These are phyloP conservation scores for Castanopsis chinensis DNA, from an alignment of 306 rosid species.

Conservation along the genomic window DNA sequence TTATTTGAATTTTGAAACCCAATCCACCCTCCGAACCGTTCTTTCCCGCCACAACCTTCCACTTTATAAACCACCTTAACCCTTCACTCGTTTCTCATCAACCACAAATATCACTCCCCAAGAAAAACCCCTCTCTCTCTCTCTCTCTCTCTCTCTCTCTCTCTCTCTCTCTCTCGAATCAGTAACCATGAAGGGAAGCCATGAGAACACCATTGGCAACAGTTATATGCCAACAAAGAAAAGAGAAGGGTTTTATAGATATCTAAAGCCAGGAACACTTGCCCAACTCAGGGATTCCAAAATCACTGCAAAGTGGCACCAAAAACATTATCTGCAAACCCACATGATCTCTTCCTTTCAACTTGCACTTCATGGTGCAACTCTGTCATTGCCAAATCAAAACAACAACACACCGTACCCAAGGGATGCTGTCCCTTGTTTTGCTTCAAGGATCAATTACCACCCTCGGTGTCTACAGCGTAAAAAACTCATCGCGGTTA, in stretches of 20 bases:
- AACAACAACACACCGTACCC: neutral
- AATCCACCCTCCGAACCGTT: neutral
- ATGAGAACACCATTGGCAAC: neutral
- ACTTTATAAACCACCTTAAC: neutral
- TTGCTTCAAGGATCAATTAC: neutral
- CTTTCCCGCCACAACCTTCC: conserved; percentile 4
- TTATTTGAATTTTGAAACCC: neutral
- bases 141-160: neutral
- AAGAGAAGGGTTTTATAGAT: conserved; percentile 9
- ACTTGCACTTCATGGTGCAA: neutral
- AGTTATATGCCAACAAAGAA: neutral
- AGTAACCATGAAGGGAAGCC: conserved; percentile 3
- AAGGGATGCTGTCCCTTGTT: conserved; percentile 22
- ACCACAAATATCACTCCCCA: too few relatives aligned
- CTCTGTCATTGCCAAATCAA: neutral
- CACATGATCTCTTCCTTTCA: neutral
- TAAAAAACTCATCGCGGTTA: conserved; percentile 33
- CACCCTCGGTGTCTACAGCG: conserved; percentile 25
- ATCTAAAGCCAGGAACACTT: conserved; percentile 20
- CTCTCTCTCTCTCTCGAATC: neutral
- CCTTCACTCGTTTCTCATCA: too few relatives aligned
- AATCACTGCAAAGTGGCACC: conserved; percentile 9
- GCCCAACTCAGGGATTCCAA: conserved; percentile 16
- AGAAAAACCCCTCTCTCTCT: neutral
- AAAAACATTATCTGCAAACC: neutral